Percentiles rank a stretch among this genome's conserved stretches.
phyloP scores from a whole-genome alignment of 1,139 yeast species.

The Candida labiduridarum region DNA sequence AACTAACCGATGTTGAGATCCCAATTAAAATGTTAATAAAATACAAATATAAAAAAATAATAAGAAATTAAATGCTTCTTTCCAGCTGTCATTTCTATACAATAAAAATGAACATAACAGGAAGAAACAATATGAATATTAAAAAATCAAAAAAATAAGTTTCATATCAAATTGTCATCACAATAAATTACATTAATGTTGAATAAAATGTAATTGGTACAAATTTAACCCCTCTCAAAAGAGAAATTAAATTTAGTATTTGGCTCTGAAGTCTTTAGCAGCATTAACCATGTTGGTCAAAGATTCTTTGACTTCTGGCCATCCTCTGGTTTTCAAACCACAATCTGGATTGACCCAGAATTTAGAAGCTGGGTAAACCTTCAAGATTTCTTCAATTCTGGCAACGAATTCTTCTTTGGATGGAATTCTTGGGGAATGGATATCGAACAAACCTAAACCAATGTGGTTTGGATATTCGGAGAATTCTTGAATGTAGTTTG shows the following conservation, averaged over 20 bases:
- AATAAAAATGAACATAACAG: not conserved
- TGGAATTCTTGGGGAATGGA: conserved; percentile 99
- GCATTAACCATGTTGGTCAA: conserved; percentile 99
- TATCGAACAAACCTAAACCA: conserved; percentile 98
- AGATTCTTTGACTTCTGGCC: conserved; percentile 84
- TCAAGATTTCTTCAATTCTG: conserved; percentile 92
- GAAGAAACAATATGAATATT: conserved; percentile 13
- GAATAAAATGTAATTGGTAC: conserved; percentile 55
- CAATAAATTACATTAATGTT: conserved; percentile 61
- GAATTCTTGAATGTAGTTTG: conserved; percentile 96
- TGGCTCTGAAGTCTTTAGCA: conserved; percentile 90
- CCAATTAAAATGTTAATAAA: conserved; percentile 30
- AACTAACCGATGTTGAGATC: conserved; percentile 54
- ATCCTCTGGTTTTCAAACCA: conserved; percentile 98
- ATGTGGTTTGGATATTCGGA: conserved; percentile 98
- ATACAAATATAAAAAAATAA: conserved; percentile 18
- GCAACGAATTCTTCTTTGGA: conserved; percentile 93
- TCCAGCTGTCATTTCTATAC: not conserved
- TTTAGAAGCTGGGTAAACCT: conserved; percentile 95
- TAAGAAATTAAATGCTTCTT: not conserved
- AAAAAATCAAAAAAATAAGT: conserved; percentile 18
- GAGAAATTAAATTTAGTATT: conserved; percentile 27
- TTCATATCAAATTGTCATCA: conserved; percentile 20
- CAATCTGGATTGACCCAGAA: conserved; percentile 99
- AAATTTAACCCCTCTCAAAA: not conserved